Evolutionary conservation across 805 yeast genomes (phyloP), one percentile per base, ranked within the genome.

Genomic region (Starmerella geochares): DNA sequence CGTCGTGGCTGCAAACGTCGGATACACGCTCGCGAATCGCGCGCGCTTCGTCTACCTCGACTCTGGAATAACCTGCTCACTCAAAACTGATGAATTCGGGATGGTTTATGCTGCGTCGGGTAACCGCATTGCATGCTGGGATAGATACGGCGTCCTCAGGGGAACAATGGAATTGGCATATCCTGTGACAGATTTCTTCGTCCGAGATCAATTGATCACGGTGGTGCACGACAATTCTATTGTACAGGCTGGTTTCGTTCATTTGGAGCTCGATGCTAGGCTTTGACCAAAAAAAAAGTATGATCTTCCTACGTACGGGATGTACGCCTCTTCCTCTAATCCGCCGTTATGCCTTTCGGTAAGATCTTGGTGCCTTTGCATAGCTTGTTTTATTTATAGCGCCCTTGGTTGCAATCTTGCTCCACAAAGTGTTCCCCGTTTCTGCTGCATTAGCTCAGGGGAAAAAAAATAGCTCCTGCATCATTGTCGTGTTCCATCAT

Each of bases 81-180:
- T 36, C 14, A 36, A 20, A 20, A 21, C 25, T 6, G 29, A 38
- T 11, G n/a, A 13, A 4, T 14, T 9, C n/a, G 29, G 42, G 6
- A 24, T 23, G 42, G 39, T 36, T 8, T 38, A 24, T 24, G 42
- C 42, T 10, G 42, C 42, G n/a, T 38, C 14, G 5, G 42, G 23
- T 1, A 24, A 38, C 23, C 29, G 42, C 21, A 38, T 38, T 14
- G 25, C 13, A 13, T 23, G 20, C 28, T 38, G 42, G 42, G 20
- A 24, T 7, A 11, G n/a, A 23, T 4, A 8, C 6, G 42, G 42
- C 8, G 3, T n/a, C 13, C 42, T 24, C 4, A 14, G 9, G 7
- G 20, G 14, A 19, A 16, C 13, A 16, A 4, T 38, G 3, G 29
- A 11, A 16, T 11, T 24, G 11, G 29, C 21, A 3, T 16, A 8